Conservation (phyloP, 306 rosid genomes). For the Acacia confusa region DNA sequence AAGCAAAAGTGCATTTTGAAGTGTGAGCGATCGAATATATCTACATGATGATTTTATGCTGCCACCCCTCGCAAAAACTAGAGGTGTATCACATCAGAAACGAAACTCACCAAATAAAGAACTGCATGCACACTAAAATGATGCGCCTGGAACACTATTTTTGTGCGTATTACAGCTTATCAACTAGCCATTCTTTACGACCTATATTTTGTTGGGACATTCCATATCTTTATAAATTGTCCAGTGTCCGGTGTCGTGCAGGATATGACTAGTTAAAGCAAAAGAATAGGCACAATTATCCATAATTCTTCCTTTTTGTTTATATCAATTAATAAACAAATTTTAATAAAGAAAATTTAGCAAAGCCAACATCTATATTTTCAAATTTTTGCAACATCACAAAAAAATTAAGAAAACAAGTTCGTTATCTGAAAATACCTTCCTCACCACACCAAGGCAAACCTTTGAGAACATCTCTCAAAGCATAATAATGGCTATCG, state of each 20-base stretch:
- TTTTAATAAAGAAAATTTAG: not conserved
- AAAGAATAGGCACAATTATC: slow-evolving; percentile 19
- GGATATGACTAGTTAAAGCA: not conserved
- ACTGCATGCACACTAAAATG: not conserved
- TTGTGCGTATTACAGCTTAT: not conserved
- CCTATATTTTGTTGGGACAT: slow-evolving; percentile 6
- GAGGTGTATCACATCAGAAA: not conserved
- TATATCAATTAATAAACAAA: slow-evolving; percentile 12
- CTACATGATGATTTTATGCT: not conserved
- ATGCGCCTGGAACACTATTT: not conserved
- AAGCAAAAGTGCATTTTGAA: not conserved
- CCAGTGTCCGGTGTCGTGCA: not conserved
- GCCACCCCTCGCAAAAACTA: not conserved
- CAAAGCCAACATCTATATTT: not conserved
- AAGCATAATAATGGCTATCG: slow-evolving; percentile 80
- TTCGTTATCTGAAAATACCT: slow-evolving; percentile 46
- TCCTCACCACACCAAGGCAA: slow-evolving; percentile 59
- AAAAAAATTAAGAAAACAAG: not conserved
- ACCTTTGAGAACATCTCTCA: slow-evolving; percentile 89
- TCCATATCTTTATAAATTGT: not conserved
- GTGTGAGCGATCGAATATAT: not conserved
- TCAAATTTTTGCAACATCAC: slow-evolving; percentile 9
- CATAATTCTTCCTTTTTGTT: slow-evolving; percentile 3
- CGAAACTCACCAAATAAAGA: slow-evolving; percentile 6
- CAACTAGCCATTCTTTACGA: slow-evolving; percentile 2